Evolutionary conservation across 2,329 filamentous ascomycete genomes (phyloP).

Genomic region (Alternaria consortialis): DNA sequence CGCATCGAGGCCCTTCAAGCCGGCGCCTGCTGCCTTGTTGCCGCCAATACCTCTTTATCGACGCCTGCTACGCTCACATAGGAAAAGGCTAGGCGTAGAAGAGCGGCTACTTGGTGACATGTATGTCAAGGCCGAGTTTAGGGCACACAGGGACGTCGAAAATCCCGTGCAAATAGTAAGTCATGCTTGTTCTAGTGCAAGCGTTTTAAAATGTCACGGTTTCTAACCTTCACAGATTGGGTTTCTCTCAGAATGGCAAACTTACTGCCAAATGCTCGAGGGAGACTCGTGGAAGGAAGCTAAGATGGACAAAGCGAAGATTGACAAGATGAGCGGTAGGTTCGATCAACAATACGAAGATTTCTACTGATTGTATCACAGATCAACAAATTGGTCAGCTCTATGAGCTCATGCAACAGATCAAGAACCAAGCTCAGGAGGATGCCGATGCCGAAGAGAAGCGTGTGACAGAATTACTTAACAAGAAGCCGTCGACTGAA

Average conservation of each 20-base stretch:
- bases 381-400: slow-evolving; percentile 93
- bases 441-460: slow-evolving; percentile 53
- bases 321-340: slow-evolving; percentile 94
- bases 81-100: slow-evolving; percentile 77
- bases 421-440: slow-evolving; percentile 63
- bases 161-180: slow-evolving; percentile 90
- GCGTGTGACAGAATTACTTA: slow-evolving; percentile 36
- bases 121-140: slow-evolving; percentile 93
- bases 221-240: slow-evolving; percentile 72
- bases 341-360: slow-evolving; percentile 21
- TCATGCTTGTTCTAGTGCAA: slow-evolving; percentile 11
- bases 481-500: slow-evolving; percentile 42
- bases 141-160: slow-evolving; percentile 81
- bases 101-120: slow-evolving; percentile 86
- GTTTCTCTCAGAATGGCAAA: slow-evolving; percentile 95
- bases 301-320: slow-evolving; percentile 81
- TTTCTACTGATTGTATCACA: slow-evolving; percentile 49
- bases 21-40: slow-evolving; percentile 72
- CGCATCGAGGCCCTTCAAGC: slow-evolving; percentile 46
- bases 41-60: slow-evolving; percentile 91
- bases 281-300: slow-evolving; percentile 86
- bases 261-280: slow-evolving; percentile 91
- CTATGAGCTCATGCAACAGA: slow-evolving; percentile 91
- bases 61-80: slow-evolving; percentile 84
- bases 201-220: background rate